phyloP scores from a whole-genome alignment of 768 basidiomycete species.

The Mycena olivaceomarginata region DNA sequence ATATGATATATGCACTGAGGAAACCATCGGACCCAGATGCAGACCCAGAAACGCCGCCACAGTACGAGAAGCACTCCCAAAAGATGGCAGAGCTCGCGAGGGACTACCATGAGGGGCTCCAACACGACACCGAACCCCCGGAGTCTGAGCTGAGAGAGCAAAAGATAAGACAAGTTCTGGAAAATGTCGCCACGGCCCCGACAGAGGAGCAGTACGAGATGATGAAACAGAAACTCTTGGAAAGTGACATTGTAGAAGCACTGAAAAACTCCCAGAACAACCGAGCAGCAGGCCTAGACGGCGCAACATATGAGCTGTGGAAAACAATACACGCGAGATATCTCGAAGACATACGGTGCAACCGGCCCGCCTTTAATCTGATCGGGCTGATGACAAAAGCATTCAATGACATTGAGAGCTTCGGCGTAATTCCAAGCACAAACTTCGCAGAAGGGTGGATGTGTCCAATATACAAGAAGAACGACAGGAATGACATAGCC shows the following conservation, averaged over 20 bases:
- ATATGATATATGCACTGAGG: background rate
- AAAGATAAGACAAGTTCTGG: background rate
- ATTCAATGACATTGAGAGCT: constrained; percentile 2
- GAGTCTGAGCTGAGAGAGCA: background rate
- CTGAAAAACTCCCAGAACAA: background rate
- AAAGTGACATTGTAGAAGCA: background rate
- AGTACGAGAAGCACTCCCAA: too few species aligned
- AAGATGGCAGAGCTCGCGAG: too few species aligned
- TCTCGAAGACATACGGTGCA: background rate
- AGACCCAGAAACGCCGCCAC: background rate
- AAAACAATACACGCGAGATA: background rate
- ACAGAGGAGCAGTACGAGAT: background rate
- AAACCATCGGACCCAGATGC: background rate
- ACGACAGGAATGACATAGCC: background rate
- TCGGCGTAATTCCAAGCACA: background rate
- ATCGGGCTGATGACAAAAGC: background rate
- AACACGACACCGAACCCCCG: too few species aligned
- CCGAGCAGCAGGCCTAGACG: background rate
- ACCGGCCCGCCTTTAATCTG: background rate
- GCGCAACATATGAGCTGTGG: background rate
- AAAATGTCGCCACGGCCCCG: background rate
- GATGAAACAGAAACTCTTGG: background rate
- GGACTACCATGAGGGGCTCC: too few species aligned
- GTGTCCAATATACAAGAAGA: constrained; percentile 4
- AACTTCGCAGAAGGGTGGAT: background rate